phyloP scores from a whole-genome alignment of 768 basidiomycete genomes.

The Rhodotorula babjevae region DNA sequence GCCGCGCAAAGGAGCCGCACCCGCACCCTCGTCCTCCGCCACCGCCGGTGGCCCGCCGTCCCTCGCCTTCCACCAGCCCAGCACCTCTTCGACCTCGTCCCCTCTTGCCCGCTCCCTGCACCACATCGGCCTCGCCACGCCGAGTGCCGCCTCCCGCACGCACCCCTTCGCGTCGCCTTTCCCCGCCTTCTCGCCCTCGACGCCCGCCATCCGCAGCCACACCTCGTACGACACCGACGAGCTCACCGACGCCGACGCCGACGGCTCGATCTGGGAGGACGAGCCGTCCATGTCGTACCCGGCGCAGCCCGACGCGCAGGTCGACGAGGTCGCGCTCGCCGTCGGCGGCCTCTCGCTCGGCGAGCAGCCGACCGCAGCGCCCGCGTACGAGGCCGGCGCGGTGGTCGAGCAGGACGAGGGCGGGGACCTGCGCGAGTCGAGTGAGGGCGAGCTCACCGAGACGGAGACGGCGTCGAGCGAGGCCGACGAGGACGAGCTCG shows the following conservation, averaged over 20 bases:
- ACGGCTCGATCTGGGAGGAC: constrained; percentile 10
- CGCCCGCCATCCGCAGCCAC: constrained; percentile 12
- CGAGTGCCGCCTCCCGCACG: not conserved
- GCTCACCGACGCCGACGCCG: constrained; percentile 28
- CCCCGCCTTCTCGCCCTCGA: constrained; percentile 18
- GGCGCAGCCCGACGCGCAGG: not conserved
- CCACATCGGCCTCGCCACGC: not conserved
- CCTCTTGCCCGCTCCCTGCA: not conserved
- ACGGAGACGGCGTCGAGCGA: constrained; percentile 3
- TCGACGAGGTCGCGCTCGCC: not conserved
- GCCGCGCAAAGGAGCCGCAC: not conserved
- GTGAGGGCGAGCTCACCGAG: not conserved
- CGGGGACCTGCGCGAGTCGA: not conserved
- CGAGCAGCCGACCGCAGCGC: not conserved
- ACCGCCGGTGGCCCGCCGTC: too few species aligned
- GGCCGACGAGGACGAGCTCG: not conserved
- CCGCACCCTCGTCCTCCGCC: too few species aligned
- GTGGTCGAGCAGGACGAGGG: not conserved
- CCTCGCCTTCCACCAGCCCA: not conserved
- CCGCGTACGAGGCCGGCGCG: not conserved
- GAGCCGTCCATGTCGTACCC: constrained; percentile 3
- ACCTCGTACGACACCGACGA: constrained; percentile 16
- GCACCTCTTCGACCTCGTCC: not conserved
- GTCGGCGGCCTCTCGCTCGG: not conserved
- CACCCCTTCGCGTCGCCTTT: constrained; percentile 3